phyloP scores from a whole-genome alignment of 305 asterid genomes.

The Rubia peregrina region DNA sequence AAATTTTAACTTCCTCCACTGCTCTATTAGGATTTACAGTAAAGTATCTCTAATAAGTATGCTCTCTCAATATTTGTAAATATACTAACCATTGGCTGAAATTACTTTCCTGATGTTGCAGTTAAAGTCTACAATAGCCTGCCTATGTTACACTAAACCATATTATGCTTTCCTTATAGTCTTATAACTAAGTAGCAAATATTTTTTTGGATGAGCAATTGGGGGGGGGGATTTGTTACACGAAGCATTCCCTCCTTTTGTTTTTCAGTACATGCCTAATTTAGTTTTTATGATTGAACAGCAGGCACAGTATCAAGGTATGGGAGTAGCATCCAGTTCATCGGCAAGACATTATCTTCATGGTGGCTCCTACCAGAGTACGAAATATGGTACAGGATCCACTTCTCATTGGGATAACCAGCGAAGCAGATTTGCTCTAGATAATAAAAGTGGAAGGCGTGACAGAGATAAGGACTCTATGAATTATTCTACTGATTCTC shows the following conservation, averaged over 20 bases:
- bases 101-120: background rate
- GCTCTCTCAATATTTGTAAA: background rate
- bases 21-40: background rate
- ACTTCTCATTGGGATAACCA: conserved; percentile 42
- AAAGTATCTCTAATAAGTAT: background rate
- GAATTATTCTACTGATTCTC: conserved; percentile 46
- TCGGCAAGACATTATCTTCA: conserved; percentile 52
- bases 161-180: background rate
- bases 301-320: conserved; percentile 71
- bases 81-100: background rate
- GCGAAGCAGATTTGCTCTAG: conserved; percentile 46
- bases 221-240: background rate
- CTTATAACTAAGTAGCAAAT: background rate
- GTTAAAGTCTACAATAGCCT: background rate
- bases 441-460: conserved; percentile 61
- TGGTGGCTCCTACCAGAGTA: conserved; percentile 48
- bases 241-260: background rate
- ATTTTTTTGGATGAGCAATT: background rate
- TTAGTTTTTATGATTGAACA: conserved; percentile 22
- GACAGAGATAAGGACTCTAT: conserved; percentile 64
- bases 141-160: background rate
- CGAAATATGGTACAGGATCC: conserved; percentile 42
- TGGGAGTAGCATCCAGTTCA: conserved; percentile 59
- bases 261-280: background rate
- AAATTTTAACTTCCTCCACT: background rate